Conservation (phyloP, 1,284 basidiomycete genomes). For the Tilletia horrida region DNA sequence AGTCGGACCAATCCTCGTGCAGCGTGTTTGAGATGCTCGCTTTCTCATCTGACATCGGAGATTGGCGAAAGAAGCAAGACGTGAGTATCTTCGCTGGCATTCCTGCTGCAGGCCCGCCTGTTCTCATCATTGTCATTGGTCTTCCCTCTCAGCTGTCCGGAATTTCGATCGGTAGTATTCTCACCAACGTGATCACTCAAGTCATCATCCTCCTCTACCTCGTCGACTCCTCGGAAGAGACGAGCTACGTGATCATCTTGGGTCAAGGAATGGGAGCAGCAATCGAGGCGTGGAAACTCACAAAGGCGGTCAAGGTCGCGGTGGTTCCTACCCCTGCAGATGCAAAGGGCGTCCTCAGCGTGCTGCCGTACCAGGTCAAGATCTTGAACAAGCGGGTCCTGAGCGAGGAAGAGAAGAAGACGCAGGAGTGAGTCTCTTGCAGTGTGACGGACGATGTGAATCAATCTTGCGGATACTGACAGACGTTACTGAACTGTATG, state of each 20-base stretch:
- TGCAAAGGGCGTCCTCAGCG: slow-evolving; percentile 38
- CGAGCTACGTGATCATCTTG: slow-evolving; percentile 89
- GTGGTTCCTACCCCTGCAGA: slow-evolving; percentile 64
- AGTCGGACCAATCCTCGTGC: neutral
- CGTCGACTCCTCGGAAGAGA: slow-evolving; percentile 89
- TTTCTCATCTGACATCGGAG: slow-evolving; percentile 71
- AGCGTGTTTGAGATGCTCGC: slow-evolving; percentile 60
- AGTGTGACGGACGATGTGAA: too few species aligned
- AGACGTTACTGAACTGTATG: slow-evolving; percentile 42
- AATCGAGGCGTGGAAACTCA: slow-evolving; percentile 92
- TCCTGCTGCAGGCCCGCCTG: neutral
- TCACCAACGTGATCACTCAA: slow-evolving; percentile 84
- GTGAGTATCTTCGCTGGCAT: slow-evolving; percentile 19
- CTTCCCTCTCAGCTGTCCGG: slow-evolving; percentile 56
- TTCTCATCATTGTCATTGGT: neutral
- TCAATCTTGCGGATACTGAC: too few species aligned
- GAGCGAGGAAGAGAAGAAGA: slow-evolving; percentile 90
- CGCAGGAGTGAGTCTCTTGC: slow-evolving; percentile 72
- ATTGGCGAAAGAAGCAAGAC: slow-evolving; percentile 85
- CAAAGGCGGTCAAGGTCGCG: slow-evolving; percentile 73
- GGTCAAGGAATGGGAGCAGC: slow-evolving; percentile 72
- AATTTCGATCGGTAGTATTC: slow-evolving; percentile 63
- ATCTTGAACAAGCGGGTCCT: slow-evolving; percentile 89
- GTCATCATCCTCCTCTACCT: slow-evolving; percentile 84
- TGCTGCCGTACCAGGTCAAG: slow-evolving; percentile 73